Percentiles rank a stretch among this genome's conserved stretches.
Evolutionary conservation across 441 rosid genomes (phyloP).

Genomic region (Sinapis alba): DNA sequence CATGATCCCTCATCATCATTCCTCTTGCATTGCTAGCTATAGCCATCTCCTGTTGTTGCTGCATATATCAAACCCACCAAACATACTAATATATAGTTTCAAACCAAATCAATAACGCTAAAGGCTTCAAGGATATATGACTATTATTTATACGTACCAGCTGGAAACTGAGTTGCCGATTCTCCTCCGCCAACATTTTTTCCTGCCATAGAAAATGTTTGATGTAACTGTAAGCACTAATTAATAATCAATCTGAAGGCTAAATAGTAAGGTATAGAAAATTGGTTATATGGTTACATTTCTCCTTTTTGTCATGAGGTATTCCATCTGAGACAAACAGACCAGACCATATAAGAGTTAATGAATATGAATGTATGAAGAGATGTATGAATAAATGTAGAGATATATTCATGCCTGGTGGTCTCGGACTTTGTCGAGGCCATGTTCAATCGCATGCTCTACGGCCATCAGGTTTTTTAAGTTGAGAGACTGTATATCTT

Average conservation of each 20-base stretch:
- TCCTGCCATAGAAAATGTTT: conserved; percentile 40
- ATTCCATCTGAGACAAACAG: conserved; percentile 51
- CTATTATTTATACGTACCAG: conserved; percentile 44
- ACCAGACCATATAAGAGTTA: conserved; percentile 3
- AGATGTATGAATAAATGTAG: not conserved
- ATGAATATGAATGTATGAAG: not conserved
- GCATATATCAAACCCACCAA: conserved; percentile 20
- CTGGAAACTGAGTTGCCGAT: conserved; percentile 49
- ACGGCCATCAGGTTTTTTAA: conserved; percentile 60
- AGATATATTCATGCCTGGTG: conserved; percentile 50
- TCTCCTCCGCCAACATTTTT: conserved; percentile 59
- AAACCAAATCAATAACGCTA: not conserved
- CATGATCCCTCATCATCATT: conserved; percentile 54
- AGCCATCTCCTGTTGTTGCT: conserved; percentile 65
- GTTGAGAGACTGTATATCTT: conserved; percentile 72
- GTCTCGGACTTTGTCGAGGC: conserved; percentile 60
- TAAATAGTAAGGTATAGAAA: not conserved
- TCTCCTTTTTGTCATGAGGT: conserved; percentile 47
- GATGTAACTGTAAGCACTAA: conserved; percentile 10
- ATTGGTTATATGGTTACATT: conserved; percentile 47
- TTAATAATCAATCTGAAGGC: not conserved
- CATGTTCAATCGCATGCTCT: conserved; percentile 72
- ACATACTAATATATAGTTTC: conserved; percentile 12
- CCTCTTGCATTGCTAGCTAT: conserved; percentile 55
- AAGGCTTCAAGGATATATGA: not conserved